Conservation (phyloP, 2,329 filamentous ascomycete species). For the Cladosporium sp. region DNA sequence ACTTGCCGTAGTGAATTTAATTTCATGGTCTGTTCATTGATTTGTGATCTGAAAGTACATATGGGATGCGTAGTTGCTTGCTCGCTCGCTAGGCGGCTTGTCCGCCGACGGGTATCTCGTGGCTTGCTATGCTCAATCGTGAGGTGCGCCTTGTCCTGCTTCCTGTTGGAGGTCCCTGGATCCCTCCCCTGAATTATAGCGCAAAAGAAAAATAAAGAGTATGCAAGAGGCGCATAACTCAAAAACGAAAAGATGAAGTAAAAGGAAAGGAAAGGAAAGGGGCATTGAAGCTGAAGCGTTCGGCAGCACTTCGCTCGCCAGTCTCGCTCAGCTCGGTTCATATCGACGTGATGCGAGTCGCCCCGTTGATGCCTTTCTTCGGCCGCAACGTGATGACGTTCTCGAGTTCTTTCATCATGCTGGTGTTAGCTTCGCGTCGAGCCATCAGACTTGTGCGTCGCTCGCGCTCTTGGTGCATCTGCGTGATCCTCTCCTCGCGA, state of each 20-base stretch:
- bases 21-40: background rate
- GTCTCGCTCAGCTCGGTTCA: background rate
- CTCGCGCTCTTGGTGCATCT: slow-evolving; percentile 83
- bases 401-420: slow-evolving; percentile 91
- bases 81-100: background rate
- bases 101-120: background rate
- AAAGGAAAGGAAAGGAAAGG: background rate
- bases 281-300: background rate
- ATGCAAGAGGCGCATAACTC: background rate
- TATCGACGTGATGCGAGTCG: slow-evolving; percentile 19
- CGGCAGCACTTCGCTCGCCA: background rate
- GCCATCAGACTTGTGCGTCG: slow-evolving; percentile 71
- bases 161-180: background rate
- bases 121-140: background rate
- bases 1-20: background rate
- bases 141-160: background rate
- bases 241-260: background rate
- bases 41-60: background rate
- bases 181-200: background rate
- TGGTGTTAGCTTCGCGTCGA: slow-evolving; percentile 76
- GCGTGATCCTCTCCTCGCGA: slow-evolving; percentile 81
- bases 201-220: background rate
- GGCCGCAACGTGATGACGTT: slow-evolving; percentile 65
- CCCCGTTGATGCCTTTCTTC: slow-evolving; percentile 19
- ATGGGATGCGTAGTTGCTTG: background rate